A percentile compares a stretch with the other conserved stretches of the same genome.
Conservation (phyloP, 352 stramenopile species). For the Phytophthora agathidicida region DNA sequence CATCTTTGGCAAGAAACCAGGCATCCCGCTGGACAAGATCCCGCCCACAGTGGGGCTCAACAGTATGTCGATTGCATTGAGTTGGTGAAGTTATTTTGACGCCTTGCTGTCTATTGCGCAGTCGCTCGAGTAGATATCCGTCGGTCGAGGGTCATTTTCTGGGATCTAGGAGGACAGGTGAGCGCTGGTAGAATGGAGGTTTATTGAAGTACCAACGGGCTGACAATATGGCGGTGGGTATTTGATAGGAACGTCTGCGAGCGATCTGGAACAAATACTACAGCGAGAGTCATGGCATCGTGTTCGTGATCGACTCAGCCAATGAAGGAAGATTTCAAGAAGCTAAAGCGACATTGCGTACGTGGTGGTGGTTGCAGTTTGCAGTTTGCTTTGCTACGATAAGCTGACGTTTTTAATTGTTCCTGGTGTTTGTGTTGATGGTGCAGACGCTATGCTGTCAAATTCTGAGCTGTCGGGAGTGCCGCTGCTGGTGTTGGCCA, state of each 20-base stretch:
- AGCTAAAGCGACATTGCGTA: constrained; percentile 85
- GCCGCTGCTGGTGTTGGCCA: constrained; percentile 90
- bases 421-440: constrained; percentile 4
- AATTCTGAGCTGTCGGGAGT: constrained; percentile 81
- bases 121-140: constrained; percentile 85
- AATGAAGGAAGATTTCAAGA: constrained; percentile 90
- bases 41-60: constrained; percentile 92
- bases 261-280: constrained; percentile 96
- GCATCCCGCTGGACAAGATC: constrained; percentile 92
- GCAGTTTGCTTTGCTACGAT: not conserved
- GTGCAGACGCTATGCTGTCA: constrained; percentile 75
- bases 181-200: not conserved
- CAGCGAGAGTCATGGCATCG: constrained; percentile 90
- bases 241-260: constrained; percentile 74
- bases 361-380: constrained; percentile 6
- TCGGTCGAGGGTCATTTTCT: constrained; percentile 90
- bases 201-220: not conserved
- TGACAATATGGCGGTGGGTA: not conserved
- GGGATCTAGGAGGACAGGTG: constrained; percentile 91
- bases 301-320: constrained; percentile 92
- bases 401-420: no score
- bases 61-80: constrained; percentile 43
- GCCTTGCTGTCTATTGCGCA: constrained; percentile 22
- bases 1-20: constrained; percentile 89
- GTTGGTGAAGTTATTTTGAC: not conserved